These are phyloP conservation scores for Aspergillus transmontanensis DNA, from an alignment of 2,329 filamentous ascomycete species.

Conservation along the genomic window DNA sequence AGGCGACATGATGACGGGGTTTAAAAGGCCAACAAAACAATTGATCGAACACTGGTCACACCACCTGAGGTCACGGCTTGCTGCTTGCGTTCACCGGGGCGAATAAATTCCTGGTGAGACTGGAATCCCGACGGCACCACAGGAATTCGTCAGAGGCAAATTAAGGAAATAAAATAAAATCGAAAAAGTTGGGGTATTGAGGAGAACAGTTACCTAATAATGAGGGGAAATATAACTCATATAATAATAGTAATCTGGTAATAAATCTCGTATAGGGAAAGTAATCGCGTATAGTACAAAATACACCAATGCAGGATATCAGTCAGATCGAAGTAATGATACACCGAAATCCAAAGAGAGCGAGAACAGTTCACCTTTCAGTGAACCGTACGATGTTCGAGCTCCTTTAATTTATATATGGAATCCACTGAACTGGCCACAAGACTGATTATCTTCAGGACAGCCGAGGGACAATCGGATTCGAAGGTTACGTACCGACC, in stretches of 20 bases:
- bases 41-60: slow-evolving; percentile 20
- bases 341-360: background rate
- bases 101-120: slow-evolving; percentile 7
- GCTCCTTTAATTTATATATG: background rate
- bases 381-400: background rate
- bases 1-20: slow-evolving; percentile 18
- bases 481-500: background rate
- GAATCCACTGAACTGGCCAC: background rate
- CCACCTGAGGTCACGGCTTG: slow-evolving; percentile 25
- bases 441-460: background rate
- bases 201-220: slow-evolving; percentile 3
- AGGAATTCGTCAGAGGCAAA: slow-evolving; percentile 4
- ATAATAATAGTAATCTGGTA: slow-evolving; percentile 3
- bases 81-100: slow-evolving; percentile 41
- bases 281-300: background rate
- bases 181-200: slow-evolving; percentile 1
- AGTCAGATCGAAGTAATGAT: background rate
- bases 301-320: background rate
- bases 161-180: background rate
- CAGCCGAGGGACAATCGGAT: background rate
- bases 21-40: slow-evolving; percentile 15
- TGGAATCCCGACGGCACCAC: slow-evolving; percentile 5
- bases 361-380: background rate
- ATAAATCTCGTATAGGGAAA: background rate
- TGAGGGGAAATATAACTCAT: slow-evolving; percentile 6